A percentile compares a stretch with the other conserved stretches of the same genome.
Evolutionary conservation across 108 stramenopile species (phyloP).

Genomic region (Conticribra weissflogii): DNA sequence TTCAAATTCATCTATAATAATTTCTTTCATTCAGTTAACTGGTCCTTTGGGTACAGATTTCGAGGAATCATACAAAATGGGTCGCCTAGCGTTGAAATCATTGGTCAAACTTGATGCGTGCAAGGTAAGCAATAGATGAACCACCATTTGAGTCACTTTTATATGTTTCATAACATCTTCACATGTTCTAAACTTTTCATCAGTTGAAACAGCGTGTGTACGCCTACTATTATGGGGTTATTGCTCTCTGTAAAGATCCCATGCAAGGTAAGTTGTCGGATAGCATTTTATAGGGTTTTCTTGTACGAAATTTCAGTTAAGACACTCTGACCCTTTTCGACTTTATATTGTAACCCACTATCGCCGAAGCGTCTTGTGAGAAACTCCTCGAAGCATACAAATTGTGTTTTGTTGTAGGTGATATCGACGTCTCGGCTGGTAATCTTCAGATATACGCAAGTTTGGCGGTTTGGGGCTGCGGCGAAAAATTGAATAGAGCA

Average conservation of each 20-base stretch:
- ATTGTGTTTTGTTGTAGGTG: background rate
- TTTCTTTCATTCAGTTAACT: background rate
- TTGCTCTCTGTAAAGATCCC: too few species aligned
- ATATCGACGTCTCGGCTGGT: conserved; percentile 8
- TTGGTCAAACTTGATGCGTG: background rate
- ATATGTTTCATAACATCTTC: background rate
- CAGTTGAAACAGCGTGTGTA: background rate
- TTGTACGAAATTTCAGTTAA: too few species aligned
- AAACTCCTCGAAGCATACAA: conserved; percentile 20
- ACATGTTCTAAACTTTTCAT: background rate
- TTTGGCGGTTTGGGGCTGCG: conserved; percentile 3
- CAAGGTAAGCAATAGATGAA: background rate
- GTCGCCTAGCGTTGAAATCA: background rate
- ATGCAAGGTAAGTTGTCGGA: too few species aligned
- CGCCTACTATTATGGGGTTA: background rate
- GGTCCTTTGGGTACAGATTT: background rate
- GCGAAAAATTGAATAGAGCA: conserved; percentile 5
- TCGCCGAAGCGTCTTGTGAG: background rate
- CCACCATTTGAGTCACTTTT: background rate
- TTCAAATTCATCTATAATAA: too few species aligned
- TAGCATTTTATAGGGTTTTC: too few species aligned
- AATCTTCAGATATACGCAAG: conserved; percentile 3
- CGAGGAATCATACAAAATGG: background rate
- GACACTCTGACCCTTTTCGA: background rate
- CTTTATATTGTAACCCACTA: background rate